Percentiles rank a stretch among this genome's conserved stretches.
Conservation (phyloP, 192 early-diverging fungal species). For the Ramicandelaber brevisporus region DNA sequence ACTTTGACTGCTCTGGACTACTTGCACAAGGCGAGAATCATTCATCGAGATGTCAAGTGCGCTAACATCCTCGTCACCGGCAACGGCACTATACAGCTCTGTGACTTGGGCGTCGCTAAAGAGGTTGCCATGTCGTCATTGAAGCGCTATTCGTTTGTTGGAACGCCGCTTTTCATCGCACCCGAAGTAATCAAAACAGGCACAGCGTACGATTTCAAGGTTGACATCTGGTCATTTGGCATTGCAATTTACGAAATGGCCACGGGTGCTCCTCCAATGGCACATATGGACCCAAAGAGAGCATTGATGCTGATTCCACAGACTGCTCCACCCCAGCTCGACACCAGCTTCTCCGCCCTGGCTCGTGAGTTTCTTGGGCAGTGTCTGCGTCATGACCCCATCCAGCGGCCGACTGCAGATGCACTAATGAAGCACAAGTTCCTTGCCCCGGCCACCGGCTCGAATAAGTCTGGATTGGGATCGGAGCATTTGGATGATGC, state of each 20-base stretch:
- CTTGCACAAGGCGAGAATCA: slow-evolving; percentile 80
- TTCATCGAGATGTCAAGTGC: slow-evolving; percentile 95
- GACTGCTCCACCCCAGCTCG: slow-evolving; percentile 48
- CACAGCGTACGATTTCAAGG: slow-evolving; percentile 74
- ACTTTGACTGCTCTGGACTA: slow-evolving; percentile 72
- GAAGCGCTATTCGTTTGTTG: slow-evolving; percentile 85
- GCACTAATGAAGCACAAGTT: slow-evolving; percentile 53
- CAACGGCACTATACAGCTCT: slow-evolving; percentile 74
- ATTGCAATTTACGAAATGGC: slow-evolving; percentile 95
- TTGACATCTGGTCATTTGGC: slow-evolving; percentile 98
- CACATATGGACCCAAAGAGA: slow-evolving; percentile 69
- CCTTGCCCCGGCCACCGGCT: too few relatives aligned
- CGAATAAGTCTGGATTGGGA: too few relatives aligned
- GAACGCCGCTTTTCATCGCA: slow-evolving; percentile 79
- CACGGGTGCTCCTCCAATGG: slow-evolving; percentile 81
- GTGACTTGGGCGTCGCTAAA: slow-evolving; percentile 91
- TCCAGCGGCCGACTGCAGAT: slow-evolving; percentile 63
- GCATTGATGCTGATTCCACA: slow-evolving; percentile 74
- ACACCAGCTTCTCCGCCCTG: slow-evolving; percentile 46
- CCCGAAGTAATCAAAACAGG: slow-evolving; percentile 64
- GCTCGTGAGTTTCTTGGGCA: slow-evolving; percentile 73
- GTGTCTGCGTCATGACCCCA: slow-evolving; percentile 71
- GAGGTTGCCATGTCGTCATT: slow-evolving; percentile 41
- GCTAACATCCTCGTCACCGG: slow-evolving; percentile 84
- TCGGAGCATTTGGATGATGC: too few relatives aligned